A percentile compares a stretch with the other conserved stretches of the same genome.
These are phyloP conservation scores for Oldenlandia corymbosa DNA, from an alignment of 257 asterid species.

Conservation along the genomic window DNA sequence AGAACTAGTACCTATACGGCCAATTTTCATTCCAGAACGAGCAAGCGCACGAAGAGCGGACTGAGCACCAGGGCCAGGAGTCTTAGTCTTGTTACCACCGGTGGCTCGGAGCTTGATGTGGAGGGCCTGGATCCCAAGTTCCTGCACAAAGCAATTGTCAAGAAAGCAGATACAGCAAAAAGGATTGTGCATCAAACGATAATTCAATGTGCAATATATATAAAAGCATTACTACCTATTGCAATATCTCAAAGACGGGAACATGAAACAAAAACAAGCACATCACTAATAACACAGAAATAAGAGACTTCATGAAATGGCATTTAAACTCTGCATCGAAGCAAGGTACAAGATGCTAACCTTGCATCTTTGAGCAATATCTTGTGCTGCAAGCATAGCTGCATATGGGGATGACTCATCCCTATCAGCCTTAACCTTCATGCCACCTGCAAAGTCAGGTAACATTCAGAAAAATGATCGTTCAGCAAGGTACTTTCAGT, in stretches of 20 bases:
- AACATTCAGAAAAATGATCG: neutral
- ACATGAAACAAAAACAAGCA: too few relatives aligned
- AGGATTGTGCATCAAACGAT: neutral
- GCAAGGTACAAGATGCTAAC: slow-evolving; percentile 15
- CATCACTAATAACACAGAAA: too few relatives aligned
- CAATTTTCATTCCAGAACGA: slow-evolving; percentile 94
- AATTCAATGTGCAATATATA: too few relatives aligned
- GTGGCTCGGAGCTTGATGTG: slow-evolving; percentile 91
- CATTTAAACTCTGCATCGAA: too few relatives aligned
- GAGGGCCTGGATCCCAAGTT: slow-evolving; percentile 76
- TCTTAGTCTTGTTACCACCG: slow-evolving; percentile 90
- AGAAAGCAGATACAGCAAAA: neutral
- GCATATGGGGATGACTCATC: slow-evolving; percentile 97
- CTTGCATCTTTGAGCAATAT: slow-evolving; percentile 88
- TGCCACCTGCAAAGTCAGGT: slow-evolving; percentile 47
- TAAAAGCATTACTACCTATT: too few relatives aligned
- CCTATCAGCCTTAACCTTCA: slow-evolving; percentile 94
- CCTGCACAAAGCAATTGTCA: slow-evolving; percentile 31
- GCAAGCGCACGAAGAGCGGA: slow-evolving; percentile 92
- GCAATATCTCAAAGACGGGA: too few relatives aligned
- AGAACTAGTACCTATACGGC: slow-evolving; percentile 61
- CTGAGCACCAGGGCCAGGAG: slow-evolving; percentile 97
- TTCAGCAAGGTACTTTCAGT: too few relatives aligned
- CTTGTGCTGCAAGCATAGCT: slow-evolving; percentile 98
- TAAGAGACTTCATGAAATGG: too few relatives aligned